Percentiles rank a stretch among this genome's conserved stretches.
phyloP scores from a whole-genome alignment of 2,329 filamentous ascomycete species.

The Dothistroma pini region DNA sequence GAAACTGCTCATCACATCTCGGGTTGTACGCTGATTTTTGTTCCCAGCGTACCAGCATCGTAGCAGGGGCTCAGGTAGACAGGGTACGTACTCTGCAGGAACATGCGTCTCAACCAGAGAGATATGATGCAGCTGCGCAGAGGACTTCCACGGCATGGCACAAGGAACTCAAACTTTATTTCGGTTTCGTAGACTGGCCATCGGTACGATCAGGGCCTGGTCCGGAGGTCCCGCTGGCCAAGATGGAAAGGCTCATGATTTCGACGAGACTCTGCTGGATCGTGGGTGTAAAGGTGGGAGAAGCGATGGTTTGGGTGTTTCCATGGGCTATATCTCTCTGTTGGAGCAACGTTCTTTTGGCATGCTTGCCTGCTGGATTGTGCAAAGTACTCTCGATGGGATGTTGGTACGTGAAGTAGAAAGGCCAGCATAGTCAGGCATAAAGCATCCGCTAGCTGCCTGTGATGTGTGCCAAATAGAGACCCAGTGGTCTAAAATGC shows the following conservation, averaged over 20 bases:
- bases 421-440: not conserved
- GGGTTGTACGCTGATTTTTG: not conserved
- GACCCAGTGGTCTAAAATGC: not conserved
- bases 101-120: not conserved
- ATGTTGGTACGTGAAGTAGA: not conserved
- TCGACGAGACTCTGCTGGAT: not conserved
- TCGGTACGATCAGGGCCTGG: not conserved
- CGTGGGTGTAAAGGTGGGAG: not conserved
- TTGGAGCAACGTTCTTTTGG: no score
- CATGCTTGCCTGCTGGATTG: no score
- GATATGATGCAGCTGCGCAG: not conserved
- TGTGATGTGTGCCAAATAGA: not conserved
- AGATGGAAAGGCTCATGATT: not conserved
- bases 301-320: no score
- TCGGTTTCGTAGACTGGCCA: not conserved
- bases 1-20: not conserved
- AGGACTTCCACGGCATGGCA: not conserved
- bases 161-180: not conserved
- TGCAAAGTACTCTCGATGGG: no score
- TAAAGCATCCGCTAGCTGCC: not conserved
- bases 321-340: no score
- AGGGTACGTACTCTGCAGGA: not conserved
- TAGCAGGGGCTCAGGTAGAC: not conserved
- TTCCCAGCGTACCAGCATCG: not conserved
- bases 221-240: not conserved